Evolutionary conservation across 2,329 filamentous ascomycete genomes (phyloP), one percentile per base, ranked within the genome.

Genomic region (Pseudocercospora pini-densiflorae): DNA sequence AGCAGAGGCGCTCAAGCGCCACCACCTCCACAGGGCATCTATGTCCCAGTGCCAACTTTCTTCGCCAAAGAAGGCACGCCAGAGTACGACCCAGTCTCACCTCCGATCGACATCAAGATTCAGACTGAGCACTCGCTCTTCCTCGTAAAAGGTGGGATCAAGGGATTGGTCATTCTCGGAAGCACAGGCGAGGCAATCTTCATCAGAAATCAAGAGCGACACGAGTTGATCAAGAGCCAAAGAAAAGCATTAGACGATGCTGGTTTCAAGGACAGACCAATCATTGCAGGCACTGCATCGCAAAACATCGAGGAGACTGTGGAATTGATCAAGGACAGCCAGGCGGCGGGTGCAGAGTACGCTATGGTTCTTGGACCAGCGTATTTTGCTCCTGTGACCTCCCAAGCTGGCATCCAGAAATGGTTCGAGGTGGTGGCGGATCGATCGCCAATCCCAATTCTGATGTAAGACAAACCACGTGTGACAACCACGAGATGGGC

Each of bases 171-270:
- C 10, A 80, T 90, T 47, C 84, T 90, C 59, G 88, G 88, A 24
- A 88, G 84, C 45, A 90, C 88, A 0, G 88, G 88, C 65, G 88
- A 90, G 76, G 86, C 87, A 0, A 85, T 90, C 51, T 88, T 89
- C 76, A 80, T 90, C 58, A 83, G 85, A 21, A 81, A 81, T n/a
- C 72, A 79, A n/a, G 88, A 90, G 71, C 86, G 88, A 36, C 81
- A 80, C 64, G 78, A 82, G 53, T 78, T 90, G 54, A 81, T 90
- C 47, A 78, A 79, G n/a, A 83, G 83, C 61, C 84, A 88, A 60
- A 83, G 87, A 61, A 80, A 84, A 70, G 86, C 83, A 6, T 80
- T 90, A 40, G 81, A 85, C 64, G 80, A 82, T 59, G 85, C 83
- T 2, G 87, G 87, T 2, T 89, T 84, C 76, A 78, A 80, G 14